Percentiles rank a stretch among this genome's conserved stretches.
These are phyloP conservation scores for Eutreptiella sp. DNA, from an alignment of 208 protist genomes.

Conservation along the genomic window DNA sequence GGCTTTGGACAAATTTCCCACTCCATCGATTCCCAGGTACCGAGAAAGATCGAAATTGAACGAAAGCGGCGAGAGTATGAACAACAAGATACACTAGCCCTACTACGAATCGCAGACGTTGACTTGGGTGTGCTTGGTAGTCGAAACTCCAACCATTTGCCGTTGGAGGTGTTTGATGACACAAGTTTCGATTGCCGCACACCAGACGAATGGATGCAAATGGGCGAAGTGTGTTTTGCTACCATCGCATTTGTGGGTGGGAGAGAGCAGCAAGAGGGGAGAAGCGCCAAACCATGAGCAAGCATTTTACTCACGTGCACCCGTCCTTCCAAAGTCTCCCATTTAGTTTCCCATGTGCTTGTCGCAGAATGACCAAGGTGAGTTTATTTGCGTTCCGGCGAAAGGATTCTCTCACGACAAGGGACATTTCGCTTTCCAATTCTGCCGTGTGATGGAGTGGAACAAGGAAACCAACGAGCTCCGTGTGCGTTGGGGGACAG, in stretches of 20 bases:
- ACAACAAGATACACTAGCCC: slow-evolving; percentile 55
- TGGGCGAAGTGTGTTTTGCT: no score
- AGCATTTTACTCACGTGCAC: no score
- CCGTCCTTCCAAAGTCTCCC: no score
- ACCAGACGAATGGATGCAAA: slow-evolving; percentile 38
- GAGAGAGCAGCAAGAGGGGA: no score
- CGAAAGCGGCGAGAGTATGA: slow-evolving; percentile 81
- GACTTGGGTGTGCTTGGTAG: slow-evolving; percentile 53
- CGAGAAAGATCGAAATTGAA: slow-evolving; percentile 88
- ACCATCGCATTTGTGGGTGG: no score
- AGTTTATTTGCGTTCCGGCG: no score
- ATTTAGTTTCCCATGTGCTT: no score
- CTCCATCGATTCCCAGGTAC: no score
- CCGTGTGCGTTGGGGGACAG: slow-evolving; percentile 55
- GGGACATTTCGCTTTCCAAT: slow-evolving; percentile 54
- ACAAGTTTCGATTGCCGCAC: slow-evolving; percentile 85
- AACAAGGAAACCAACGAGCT: slow-evolving; percentile 58
- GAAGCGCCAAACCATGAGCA: no score
- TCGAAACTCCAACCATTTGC: slow-evolving; percentile 58
- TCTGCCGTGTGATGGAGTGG: slow-evolving; percentile 73
- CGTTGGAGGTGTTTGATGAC: slow-evolving; percentile 89
- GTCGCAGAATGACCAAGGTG: no score
- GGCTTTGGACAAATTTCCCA: no score
- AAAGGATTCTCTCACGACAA: no score
- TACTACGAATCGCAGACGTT: slow-evolving; percentile 65